Conservation (phyloP, 352 stramenopile genomes). For the Phytophthora pseudosyringae region DNA sequence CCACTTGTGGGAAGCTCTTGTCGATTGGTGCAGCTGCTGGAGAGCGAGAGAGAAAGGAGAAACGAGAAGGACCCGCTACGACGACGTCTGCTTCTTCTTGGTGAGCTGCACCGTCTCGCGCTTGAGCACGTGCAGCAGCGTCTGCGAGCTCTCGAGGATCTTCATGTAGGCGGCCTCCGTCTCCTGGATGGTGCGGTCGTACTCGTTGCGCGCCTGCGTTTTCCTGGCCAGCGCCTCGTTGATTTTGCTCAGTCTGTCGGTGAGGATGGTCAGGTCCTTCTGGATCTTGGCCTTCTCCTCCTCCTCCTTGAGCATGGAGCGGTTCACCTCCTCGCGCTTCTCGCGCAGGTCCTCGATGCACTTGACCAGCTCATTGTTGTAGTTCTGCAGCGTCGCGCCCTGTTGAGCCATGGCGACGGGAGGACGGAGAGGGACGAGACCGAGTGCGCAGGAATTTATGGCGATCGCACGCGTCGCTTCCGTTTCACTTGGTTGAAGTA, state of each 20-base stretch:
- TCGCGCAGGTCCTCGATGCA: slow-evolving; percentile 95
- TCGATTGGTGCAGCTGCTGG: slow-evolving; percentile 3
- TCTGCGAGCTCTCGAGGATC: slow-evolving; percentile 95
- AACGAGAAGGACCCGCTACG: slow-evolving; percentile 28
- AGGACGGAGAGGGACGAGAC: slow-evolving; percentile 2
- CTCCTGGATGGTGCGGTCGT: slow-evolving; percentile 95
- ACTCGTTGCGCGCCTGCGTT: slow-evolving; percentile 92
- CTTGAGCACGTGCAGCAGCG: slow-evolving; percentile 95
- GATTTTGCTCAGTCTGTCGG: slow-evolving; percentile 91
- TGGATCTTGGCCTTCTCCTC: slow-evolving; percentile 96
- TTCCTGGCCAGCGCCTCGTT: slow-evolving; percentile 92
- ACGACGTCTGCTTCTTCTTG: slow-evolving; percentile 95
- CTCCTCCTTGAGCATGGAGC: slow-evolving; percentile 94
- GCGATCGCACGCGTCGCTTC: slow-evolving; percentile 2
- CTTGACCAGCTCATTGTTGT: slow-evolving; percentile 97
- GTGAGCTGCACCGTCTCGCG: slow-evolving; percentile 93
- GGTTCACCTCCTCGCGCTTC: slow-evolving; percentile 93
- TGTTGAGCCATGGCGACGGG: slow-evolving; percentile 81
- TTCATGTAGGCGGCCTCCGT: slow-evolving; percentile 96
- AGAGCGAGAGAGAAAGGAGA: neutral
- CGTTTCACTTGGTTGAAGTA: slow-evolving; percentile 25
- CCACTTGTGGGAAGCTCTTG: slow-evolving; percentile 4
- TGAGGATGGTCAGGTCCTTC: slow-evolving; percentile 93
- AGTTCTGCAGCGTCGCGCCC: slow-evolving; percentile 94
- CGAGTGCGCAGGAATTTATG: slow-evolving; percentile 1